phyloP scores from a whole-genome alignment of 306 rosid genomes.

The Senna tora region DNA sequence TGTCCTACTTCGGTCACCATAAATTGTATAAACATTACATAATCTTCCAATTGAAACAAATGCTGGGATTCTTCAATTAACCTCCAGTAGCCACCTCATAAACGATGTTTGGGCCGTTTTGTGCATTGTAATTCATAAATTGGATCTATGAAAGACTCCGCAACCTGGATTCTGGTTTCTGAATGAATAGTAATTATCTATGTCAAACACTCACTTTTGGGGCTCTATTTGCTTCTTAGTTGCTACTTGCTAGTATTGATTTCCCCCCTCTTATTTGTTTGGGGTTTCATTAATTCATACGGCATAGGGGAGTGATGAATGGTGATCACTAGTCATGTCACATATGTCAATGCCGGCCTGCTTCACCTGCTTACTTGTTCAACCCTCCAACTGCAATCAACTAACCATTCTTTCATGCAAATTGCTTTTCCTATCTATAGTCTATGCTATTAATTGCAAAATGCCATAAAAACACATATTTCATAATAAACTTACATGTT shows the following conservation, averaged over 20 bases:
- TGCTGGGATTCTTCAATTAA: too few species aligned
- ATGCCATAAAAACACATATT: not conserved
- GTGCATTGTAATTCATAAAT: not conserved
- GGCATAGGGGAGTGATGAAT: too few species aligned
- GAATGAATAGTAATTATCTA: too few species aligned
- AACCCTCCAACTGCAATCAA: too few species aligned
- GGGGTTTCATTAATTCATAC: too few species aligned
- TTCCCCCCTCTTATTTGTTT: not conserved
- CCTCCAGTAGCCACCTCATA: not conserved
- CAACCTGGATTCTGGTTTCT: too few species aligned
- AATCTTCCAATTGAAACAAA: not conserved
- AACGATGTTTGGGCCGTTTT: not conserved
- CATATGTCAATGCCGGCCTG: too few species aligned
- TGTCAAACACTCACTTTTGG: too few species aligned
- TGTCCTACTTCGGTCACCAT: conserved; percentile 22
- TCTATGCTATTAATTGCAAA: not conserved
- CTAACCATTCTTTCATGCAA: too few species aligned
- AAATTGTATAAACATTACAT: not conserved
- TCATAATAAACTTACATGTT: not conserved
- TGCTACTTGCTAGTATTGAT: not conserved
- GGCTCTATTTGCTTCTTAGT: not conserved
- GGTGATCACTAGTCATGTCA: too few species aligned
- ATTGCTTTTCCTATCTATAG: too few species aligned
- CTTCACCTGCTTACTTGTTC: too few species aligned
- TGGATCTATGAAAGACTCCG: not conserved